Evolutionary conservation across 495 filamentous ascomycete species (phyloP), one percentile per base, ranked within the genome.

Genomic region (Physcia stellaris): DNA sequence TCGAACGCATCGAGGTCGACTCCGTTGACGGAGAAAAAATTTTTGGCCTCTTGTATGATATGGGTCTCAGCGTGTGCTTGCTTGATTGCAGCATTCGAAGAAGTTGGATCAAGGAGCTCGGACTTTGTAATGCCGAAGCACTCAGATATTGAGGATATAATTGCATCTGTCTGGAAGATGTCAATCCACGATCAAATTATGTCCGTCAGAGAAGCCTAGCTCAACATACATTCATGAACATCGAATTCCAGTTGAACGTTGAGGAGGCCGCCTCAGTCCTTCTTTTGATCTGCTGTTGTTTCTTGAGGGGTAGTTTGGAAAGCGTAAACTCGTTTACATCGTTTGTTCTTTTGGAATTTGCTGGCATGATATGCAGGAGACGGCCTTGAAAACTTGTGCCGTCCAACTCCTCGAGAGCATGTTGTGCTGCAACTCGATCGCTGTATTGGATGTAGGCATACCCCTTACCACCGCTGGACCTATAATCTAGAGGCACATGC

Each of bases 61-160:
- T 87, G 81, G 16, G 92, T 95, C 62, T 99, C 90, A 26, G 92
- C 90, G 55, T 93, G 82, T 27, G 90, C 90, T 63, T 96, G 90
- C 60, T 88, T 93, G 27, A 96, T 83, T 26, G 85, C 88, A 37
- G 87, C 86, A 55, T 92, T 83, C 28, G 88, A 77, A 40, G 80
- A 93, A 1, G 92, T 94, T 6, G 90, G 90, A 58, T 99, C 86
- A 27, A 99, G 63, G 18, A 99, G 55, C 40, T 94, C 86, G 6
- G 83, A 72, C 61, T 96, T 99, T 12, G 80, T 75, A 19, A 96
- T 70, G 12, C 86, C 86, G 4, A 96, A 63, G 39, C 87, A 79
- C 51, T 83, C 73, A 27, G 92, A 82, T 31, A 94, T 73, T 11
- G 86, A 88, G 29, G 83, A 80, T 59, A 95, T 86, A 27, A 96